Base-by-base conservation (phyloP, 2,329 filamentous ascomycete species). In the Botryosphaeria dothidea region DNA sequence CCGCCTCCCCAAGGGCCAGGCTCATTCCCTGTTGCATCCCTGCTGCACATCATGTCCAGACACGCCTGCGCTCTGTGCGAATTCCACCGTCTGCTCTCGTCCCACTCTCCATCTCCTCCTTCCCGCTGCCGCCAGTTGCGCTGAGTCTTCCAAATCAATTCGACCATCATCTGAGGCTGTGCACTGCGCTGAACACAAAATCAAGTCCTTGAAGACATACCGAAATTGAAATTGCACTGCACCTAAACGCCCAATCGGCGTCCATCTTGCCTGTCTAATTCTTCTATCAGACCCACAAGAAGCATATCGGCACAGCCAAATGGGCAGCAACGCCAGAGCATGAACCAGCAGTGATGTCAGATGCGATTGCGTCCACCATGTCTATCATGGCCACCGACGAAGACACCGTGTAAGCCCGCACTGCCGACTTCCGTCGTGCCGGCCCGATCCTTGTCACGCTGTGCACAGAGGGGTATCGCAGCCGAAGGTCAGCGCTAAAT, bases 81-180 rank as follows among this genome's bases (percentile, higher is more conserved):
- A 23, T 21, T 17, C 25, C 51, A 38, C 52, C 34, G 34, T 17
- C 3, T 34, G 5, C 29, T n/a, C 11, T 73, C 49, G n/a, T 52
- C 21, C 34, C 52, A 41, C 52, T 56, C 23, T 52, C 21, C 31
- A 36, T 41, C 52, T 41, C n/a, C 21, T 34, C 52, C 19, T 36
- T 41, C 34, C 31, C 31, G 52, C 21, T 56, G 31, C 52, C 34
- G 34, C 13, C 2, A n/a, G n/a, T n/a, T n/a, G n/a, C n/a, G n/a
- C 21, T 8, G 11, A 17, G 8, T 56, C 1, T 3, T 52, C 8
- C 5, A 27, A 13, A 52, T 23, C 4, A 29, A 7, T 17, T 8
- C 17, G 38, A 41, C 38, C 9, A 41, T 41, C 38, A n/a, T n/a
- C 17, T 41, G 38, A 41, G 38, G 38, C 38, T 41, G 38, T 41